phyloP scores from a whole-genome alignment of 2,329 filamentous ascomycete genomes.

The Metarhizium sp. region DNA sequence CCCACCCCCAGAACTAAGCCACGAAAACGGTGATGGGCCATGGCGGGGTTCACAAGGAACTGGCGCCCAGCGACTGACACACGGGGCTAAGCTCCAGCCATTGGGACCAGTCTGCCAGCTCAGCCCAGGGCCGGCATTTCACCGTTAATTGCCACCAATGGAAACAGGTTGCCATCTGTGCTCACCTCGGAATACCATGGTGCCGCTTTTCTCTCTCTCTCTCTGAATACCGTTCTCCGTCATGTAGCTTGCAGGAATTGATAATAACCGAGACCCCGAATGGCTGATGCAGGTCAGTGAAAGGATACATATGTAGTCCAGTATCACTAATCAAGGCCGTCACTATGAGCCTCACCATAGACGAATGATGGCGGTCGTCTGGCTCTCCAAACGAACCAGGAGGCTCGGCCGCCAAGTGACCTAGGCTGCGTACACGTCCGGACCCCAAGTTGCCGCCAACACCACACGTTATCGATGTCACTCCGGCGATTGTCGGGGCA shows the following conservation, averaged over 20 bases:
- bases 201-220: too few relatives aligned
- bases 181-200: too few relatives aligned
- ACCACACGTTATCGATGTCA: not conserved
- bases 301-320: not conserved
- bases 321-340: conserved; percentile 3
- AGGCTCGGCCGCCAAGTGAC: too few relatives aligned
- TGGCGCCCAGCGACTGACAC: not conserved
- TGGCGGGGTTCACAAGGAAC: too few relatives aligned
- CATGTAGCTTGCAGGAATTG: too few relatives aligned
- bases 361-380: not conserved
- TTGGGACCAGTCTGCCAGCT: not conserved
- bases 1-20: not conserved
- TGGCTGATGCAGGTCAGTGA: not conserved
- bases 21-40: not conserved
- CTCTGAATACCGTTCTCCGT: too few relatives aligned
- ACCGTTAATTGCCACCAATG: not conserved
- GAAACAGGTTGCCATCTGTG: not conserved
- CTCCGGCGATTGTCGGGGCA: conserved; percentile 3
- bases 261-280: too few relatives aligned
- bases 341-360: not conserved
- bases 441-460: too few relatives aligned
- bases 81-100: not conserved
- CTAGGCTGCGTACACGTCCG: too few relatives aligned
- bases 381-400: not conserved
- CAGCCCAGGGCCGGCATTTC: not conserved